Conservation (phyloP, 768 basidiomycete species). For the Stropharia rugosoannulata region DNA sequence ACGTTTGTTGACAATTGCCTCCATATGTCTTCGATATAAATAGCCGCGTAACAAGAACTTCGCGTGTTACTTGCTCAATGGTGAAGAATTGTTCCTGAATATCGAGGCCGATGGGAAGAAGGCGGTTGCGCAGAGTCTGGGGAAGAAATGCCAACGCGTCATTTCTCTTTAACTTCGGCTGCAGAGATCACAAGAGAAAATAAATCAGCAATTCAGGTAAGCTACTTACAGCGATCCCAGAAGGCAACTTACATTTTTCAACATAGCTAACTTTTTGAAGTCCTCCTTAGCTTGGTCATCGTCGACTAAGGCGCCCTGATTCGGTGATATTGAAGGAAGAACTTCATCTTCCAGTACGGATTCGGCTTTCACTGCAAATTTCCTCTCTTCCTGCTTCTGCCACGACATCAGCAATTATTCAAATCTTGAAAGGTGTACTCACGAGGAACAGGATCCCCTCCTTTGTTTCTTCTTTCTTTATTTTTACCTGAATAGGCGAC, state of each 20-base stretch:
- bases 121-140: constrained; percentile 11
- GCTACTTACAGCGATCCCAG: background rate
- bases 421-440: too few relatives aligned
- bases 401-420: background rate
- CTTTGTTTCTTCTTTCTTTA: too few relatives aligned
- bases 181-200: background rate
- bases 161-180: constrained; percentile 13
- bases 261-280: constrained; percentile 8
- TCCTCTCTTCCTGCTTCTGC: background rate
- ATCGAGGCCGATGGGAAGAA: constrained; percentile 21
- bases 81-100: constrained; percentile 19
- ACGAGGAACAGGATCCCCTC: too few relatives aligned
- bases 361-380: background rate
- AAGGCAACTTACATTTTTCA: constrained; percentile 10
- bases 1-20: constrained; percentile 29
- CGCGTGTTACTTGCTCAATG: constrained; percentile 21
- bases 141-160: constrained; percentile 6
- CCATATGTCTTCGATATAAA: constrained; percentile 33
- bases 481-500: too few relatives aligned
- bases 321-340: background rate
- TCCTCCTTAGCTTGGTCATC: background rate
- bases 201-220: background rate
- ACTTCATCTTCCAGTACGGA: background rate
- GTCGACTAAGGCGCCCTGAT: background rate
- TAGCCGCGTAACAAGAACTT: constrained; percentile 25